A percentile compares a stretch with the other conserved stretches of the same genome.
Evolutionary conservation across 257 asterid species (phyloP).

Genomic region (Striga asiatica): DNA sequence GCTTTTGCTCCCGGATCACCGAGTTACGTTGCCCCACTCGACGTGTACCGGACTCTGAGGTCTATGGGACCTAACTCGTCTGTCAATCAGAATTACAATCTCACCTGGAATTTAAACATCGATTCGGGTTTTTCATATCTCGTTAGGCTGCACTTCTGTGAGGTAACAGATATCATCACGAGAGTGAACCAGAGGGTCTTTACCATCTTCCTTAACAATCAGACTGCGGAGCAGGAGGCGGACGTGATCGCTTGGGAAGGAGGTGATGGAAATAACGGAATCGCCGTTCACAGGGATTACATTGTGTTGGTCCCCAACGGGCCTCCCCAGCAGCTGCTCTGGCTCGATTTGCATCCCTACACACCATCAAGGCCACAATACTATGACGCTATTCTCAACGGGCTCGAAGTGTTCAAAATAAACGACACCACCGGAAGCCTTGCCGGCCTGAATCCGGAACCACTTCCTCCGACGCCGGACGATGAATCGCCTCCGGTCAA

Average conservation of each 20-base stretch:
- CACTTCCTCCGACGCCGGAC: slow-evolving; percentile 30
- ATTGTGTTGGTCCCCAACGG: slow-evolving; percentile 45
- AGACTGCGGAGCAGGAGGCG: slow-evolving; percentile 32
- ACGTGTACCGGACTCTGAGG: slow-evolving; percentile 31
- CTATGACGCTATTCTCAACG: slow-evolving; percentile 79
- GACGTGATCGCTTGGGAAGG: slow-evolving; percentile 41
- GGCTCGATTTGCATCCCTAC: slow-evolving; percentile 67
- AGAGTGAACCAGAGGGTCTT: slow-evolving; percentile 38
- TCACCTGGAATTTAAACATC: slow-evolving; percentile 35
- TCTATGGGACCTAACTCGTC: slow-evolving; percentile 41
- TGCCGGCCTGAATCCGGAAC: slow-evolving; percentile 75
- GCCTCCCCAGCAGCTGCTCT: slow-evolving; percentile 48
- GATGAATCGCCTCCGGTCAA: slow-evolving; percentile 18
- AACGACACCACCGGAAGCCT: slow-evolving; percentile 49
- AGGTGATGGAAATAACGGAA: slow-evolving; percentile 29
- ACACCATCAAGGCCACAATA: slow-evolving; percentile 17
- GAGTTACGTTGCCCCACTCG: slow-evolving; percentile 41
- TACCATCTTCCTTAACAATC: slow-evolving; percentile 31
- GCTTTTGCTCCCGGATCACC: slow-evolving; percentile 24
- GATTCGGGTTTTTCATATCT: slow-evolving; percentile 46
- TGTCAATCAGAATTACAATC: slow-evolving; percentile 32
- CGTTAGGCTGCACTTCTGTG: slow-evolving; percentile 54
- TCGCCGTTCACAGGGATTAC: slow-evolving; percentile 55
- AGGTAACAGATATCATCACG: slow-evolving; percentile 23
- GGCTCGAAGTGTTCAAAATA: slow-evolving; percentile 69